Evolutionary conservation across 2,329 filamentous ascomycete species (phyloP), one percentile per base, ranked within the genome.

Genomic region (Helminthosporium solani): DNA sequence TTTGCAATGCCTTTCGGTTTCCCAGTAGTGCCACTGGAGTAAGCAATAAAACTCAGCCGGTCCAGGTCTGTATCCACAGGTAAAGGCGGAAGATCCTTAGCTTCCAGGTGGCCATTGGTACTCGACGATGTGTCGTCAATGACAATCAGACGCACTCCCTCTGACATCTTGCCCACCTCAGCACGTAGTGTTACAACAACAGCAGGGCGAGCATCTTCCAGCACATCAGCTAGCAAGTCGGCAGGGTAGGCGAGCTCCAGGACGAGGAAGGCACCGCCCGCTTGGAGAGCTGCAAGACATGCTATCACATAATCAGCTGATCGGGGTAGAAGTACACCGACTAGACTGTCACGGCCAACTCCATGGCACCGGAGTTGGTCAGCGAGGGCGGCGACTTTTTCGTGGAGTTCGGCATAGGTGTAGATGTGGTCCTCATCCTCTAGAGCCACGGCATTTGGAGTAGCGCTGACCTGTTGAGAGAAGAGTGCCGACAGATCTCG

Each of bases 1-100:
- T 91, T 91, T 43, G 85, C 86, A 62, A 92, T 91, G 44, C 87
- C 87, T 69, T 90, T 90, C n/a, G 87, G 87, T 53, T 83, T 83
- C 54, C 87, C 87, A 1, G 87, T 90, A 0, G 87, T 89, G 28
- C 87, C 87, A 3, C 85, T 88, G 1, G 86, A 88, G 69, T 90
- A 90, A 1, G 86, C 86, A n/a, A 91, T 86, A 64, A 91, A 92
- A 15, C 85, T 83, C 16, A 91, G 76, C 34, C 84, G 78, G 53
- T 90, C 87, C 43, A 91, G 70, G 60, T 91, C 87, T 58, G 84
- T 77, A 7, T 85, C 81, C 0, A 77, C 74, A 2, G 85, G 84
- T 18, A 84, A 64, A 9, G 78, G 76, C 14, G 76, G 61, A 8
- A 73, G 68, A 41, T 73, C 67, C 38, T 76, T 74, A 4, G 73